Conservation (phyloP, 305 asterid species). For the Fraxinus ornus region DNA sequence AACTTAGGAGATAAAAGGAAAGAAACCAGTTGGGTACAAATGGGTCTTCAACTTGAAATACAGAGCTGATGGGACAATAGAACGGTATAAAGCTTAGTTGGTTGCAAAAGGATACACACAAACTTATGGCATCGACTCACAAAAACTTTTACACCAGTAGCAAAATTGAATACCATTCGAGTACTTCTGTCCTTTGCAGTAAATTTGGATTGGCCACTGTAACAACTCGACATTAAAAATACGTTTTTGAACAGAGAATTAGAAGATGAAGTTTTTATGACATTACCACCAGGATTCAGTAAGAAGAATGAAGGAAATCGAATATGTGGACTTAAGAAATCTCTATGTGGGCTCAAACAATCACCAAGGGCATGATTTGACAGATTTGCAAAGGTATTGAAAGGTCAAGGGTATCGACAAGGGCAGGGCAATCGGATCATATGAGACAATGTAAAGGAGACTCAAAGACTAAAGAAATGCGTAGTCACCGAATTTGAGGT, state of each 20-base stretch:
- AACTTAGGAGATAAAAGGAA: not conserved
- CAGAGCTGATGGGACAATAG: not conserved
- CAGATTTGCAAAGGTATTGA: not conserved
- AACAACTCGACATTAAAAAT: too few relatives aligned
- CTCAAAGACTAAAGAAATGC: not conserved
- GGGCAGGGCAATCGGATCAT: not conserved
- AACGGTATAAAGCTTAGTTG: not conserved
- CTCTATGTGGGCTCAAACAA: not conserved
- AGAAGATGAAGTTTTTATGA: not conserved
- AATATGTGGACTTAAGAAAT: not conserved
- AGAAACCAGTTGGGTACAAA: not conserved
- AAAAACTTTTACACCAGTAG: not conserved
- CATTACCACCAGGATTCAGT: not conserved
- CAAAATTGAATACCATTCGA: not conserved
- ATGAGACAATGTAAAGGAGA: not conserved
- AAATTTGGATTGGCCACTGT: too few relatives aligned
- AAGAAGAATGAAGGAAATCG: not conserved
- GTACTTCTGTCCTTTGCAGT: not conserved
- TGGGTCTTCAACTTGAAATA: not conserved
- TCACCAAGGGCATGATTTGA: not conserved
- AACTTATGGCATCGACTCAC: not conserved
- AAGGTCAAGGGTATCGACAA: not conserved
- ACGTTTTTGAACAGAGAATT: not conserved
- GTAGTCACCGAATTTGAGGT: not conserved
- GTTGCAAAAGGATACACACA: not conserved